Conservation (phyloP, 306 rosid genomes). For the Macrotyloma uniflorum region DNA sequence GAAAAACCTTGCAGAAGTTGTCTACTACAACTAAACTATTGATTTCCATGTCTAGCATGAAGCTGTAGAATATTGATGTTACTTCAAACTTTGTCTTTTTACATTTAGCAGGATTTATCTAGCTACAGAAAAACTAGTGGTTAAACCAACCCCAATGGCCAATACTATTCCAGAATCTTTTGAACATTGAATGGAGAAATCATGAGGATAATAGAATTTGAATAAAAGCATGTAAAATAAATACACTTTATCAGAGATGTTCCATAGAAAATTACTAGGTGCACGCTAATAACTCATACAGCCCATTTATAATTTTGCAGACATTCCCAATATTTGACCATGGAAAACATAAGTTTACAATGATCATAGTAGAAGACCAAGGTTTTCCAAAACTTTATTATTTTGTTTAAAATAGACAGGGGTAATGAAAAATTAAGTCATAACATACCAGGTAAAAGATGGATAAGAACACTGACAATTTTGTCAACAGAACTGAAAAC, state of each 20-base stretch:
- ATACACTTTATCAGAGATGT: not conserved
- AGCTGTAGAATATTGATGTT: constrained; percentile 16
- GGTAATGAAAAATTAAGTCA: not conserved
- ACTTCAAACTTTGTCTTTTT: not conserved
- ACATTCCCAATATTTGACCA: not conserved
- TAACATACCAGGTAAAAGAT: constrained; percentile 68
- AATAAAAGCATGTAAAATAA: constrained; percentile 1
- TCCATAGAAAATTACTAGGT: not conserved
- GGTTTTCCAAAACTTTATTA: not conserved
- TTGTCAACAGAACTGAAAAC: constrained; percentile 81
- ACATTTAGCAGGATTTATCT: not conserved
- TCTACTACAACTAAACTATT: not conserved
- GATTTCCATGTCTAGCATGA: constrained; percentile 21
- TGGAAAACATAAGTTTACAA: not conserved
- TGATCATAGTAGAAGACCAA: not conserved
- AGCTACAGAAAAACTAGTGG: not conserved
- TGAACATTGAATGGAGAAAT: not conserved
- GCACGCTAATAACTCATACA: not conserved
- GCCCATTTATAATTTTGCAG: not conserved
- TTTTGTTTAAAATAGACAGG: not conserved
- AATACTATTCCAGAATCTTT: constrained; percentile 2
- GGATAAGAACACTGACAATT: constrained; percentile 81
- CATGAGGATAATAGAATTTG: constrained; percentile 6
- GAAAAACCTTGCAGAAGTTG: not conserved
- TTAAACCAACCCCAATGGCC: not conserved